phyloP scores from a whole-genome alignment of 2,329 filamentous ascomycete species.

The Chaetomium strumarium region DNA sequence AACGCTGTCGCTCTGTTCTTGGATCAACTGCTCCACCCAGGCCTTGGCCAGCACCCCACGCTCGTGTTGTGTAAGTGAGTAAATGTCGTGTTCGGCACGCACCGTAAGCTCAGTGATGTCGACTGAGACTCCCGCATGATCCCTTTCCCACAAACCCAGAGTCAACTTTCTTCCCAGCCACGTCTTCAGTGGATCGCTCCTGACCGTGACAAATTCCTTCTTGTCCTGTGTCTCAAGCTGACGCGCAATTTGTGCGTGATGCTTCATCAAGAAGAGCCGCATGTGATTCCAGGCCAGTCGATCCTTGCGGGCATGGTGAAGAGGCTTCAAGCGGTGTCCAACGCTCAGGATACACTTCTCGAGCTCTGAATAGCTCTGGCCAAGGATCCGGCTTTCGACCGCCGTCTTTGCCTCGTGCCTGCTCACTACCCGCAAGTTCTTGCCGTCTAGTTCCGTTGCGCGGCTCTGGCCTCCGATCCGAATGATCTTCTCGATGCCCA shows the following conservation, averaged over 20 bases:
- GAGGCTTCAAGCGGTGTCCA: not conserved
- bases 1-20: not conserved
- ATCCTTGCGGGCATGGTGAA: conserved; percentile 1
- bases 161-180: conserved; percentile 9
- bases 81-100: conserved; percentile 8
- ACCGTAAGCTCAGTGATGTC: not conserved
- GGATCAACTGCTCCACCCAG: conserved; percentile 15
- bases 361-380: not conserved
- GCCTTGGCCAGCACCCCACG: conserved; percentile 4
- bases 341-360: not conserved
- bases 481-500: conserved; percentile 45
- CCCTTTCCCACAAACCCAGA: not conserved
- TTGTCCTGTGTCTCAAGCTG: conserved; percentile 1
- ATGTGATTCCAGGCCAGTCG: not conserved
- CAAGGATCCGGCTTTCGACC: conserved; percentile 6
- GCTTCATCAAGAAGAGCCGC: not conserved
- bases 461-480: conserved; percentile 57
- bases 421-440: conserved; percentile 44
- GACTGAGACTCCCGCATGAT: too few species aligned
- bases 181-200: not conserved
- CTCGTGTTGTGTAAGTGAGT: not conserved
- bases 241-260: not conserved
- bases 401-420: not conserved
- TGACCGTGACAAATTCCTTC: conserved; percentile 3
- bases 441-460: conserved; percentile 42